Percentiles rank a stretch among this genome's conserved stretches.
These are phyloP conservation scores for Centella asiatica DNA, from an alignment of 129 eudicot genomes.

Conservation along the genomic window DNA sequence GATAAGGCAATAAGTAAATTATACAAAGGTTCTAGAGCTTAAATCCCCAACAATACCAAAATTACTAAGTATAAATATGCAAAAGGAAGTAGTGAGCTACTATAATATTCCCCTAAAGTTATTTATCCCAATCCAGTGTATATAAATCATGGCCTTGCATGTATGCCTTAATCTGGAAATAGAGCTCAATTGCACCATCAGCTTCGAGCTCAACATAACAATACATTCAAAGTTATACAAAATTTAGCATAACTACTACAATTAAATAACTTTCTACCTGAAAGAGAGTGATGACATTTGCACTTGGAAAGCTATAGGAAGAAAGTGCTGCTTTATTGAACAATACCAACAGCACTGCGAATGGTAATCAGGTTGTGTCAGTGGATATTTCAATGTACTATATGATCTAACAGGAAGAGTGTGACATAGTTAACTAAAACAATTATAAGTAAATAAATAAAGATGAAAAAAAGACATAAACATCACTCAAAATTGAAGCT, in stretches of 20 bases:
- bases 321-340: constrained; percentile 88
- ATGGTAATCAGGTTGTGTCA: constrained; percentile 12
- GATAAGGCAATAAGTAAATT: too few species aligned
- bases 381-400: background rate
- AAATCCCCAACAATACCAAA: too few species aligned
- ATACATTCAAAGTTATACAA: background rate
- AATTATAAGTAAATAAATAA: background rate
- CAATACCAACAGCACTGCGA: constrained; percentile 60
- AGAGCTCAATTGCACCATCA: background rate
- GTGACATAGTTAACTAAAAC: too few species aligned
- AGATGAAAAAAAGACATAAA: too few species aligned
- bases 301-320: constrained; percentile 69
- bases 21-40: too few species aligned
- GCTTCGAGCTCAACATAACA: background rate
- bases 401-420: too few species aligned
- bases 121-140: too few species aligned
- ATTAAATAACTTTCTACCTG: constrained; percentile 35
- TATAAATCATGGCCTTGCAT: too few species aligned
- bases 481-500: too few species aligned
- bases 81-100: too few species aligned
- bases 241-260: background rate
- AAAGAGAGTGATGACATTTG: constrained; percentile 65
- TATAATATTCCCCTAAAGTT: too few species aligned
- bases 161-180: background rate
- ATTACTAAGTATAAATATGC: too few species aligned